Base-by-base conservation (phyloP, 2,329 filamentous ascomycete genomes). In the Ophiosphaerella herpotricha region DNA sequence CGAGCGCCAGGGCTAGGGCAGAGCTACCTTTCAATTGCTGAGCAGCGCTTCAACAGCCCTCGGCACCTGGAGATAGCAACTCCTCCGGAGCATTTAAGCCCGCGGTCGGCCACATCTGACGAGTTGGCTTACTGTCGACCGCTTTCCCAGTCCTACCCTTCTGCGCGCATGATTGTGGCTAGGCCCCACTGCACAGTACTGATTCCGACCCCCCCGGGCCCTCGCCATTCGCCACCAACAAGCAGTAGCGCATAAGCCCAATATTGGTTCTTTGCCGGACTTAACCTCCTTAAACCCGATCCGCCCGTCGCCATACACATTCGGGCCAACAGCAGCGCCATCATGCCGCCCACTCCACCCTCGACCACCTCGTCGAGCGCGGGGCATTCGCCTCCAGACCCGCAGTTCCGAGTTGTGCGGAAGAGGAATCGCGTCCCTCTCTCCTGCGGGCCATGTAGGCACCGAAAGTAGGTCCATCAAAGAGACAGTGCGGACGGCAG, bases 391-490 rank as follows among this genome's bases (percentile, higher is more conserved):
- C 91, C 92, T 34, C 91, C 91, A 31, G 90, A 96, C 72, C 85
- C 89, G 45, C 88, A 93, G 60, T 96, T 90, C 67, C 85, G 90
- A 63, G 87, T 97, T 43, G 89, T 97, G 52, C 87, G 93, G 60
- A 96, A 95, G 78, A 85, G 93, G 71, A 97, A 97, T 68, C 83
- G 93, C 52, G 87, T 97, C 13, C 93, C 93, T 39, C 80, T 97
- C 42, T 97, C 91, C 66, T 97, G 93, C 73, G 90, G 87, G 60
- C 90, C 92, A 29, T 97, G 93, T 74, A 84, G 93, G 69, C 89
- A 92, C 65, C 86, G 92, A 77, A 97, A 97, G 90, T 94, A 78
- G 77, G 55, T 43, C 4, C 12, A 29, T 82, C 48, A 38, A 13
- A 32, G 13, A 12, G 14, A 33, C 33, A 29, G 14, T 2, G 11